Conservation (phyloP, 331 rosid genomes). For the Quercus lobata region DNA sequence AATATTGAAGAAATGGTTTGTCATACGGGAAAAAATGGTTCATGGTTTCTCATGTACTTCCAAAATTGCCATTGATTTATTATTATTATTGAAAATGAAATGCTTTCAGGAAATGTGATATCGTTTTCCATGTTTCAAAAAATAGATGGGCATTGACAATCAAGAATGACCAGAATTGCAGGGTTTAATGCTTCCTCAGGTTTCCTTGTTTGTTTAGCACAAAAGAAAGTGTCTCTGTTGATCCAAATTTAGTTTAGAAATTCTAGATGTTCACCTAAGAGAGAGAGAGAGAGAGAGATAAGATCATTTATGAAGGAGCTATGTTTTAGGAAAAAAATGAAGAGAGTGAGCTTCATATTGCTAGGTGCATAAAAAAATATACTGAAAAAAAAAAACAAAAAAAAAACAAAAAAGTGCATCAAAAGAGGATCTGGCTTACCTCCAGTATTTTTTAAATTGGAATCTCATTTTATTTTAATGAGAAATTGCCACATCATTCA, state of each 20-base stretch:
- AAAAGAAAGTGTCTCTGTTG: no score
- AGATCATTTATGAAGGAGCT: no score
- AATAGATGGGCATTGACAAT: neutral
- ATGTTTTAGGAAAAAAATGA: neutral
- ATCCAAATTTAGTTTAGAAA: no score
- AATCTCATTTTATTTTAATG: no score
- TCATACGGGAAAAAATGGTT: neutral
- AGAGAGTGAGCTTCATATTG: neutral
- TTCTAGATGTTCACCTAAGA: no score
- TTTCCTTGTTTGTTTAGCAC: neutral
- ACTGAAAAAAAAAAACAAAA: no score
- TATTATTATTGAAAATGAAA: neutral
- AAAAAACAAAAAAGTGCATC: no score
- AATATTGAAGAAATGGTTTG: no score
- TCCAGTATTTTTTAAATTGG: no score
- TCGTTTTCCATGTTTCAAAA: neutral
- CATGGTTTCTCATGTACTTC: neutral
- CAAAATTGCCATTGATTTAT: neutral
- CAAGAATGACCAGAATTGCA: neutral
- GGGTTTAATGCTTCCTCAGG: neutral
- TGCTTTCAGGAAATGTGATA: neutral
- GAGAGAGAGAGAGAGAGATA: no score
- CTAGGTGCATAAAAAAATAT: neutral
- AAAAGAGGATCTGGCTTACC: neutral
- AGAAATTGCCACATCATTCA: no score